A percentile compares a stretch with the other conserved stretches of the same genome.
phyloP scores from a whole-genome alignment of 2,329 filamentous ascomycete genomes.

The Cryoendolithus antarcticus region DNA sequence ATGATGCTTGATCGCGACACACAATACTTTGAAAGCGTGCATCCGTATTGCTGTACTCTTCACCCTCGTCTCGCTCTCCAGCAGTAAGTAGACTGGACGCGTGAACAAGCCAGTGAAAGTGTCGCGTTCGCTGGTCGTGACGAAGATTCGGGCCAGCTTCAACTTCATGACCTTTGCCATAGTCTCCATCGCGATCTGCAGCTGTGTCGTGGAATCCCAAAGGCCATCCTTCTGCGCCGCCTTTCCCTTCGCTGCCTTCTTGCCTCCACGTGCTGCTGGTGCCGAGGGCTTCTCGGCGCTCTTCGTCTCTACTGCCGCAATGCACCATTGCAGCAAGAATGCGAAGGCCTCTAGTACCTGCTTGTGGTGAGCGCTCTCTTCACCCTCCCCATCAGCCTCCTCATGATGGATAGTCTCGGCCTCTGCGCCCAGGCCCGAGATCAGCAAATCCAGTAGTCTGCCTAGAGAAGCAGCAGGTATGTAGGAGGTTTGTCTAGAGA shows the following conservation, averaged over 20 bases:
- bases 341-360: slow-evolving; percentile 85
- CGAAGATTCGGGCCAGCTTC: slow-evolving; percentile 82
- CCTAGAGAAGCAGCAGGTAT: slow-evolving; percentile 73
- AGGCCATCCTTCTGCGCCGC: slow-evolving; percentile 52
- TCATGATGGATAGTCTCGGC: slow-evolving; percentile 77
- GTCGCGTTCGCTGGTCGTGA: slow-evolving; percentile 92
- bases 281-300: slow-evolving; percentile 68
- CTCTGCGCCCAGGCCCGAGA: slow-evolving; percentile 61
- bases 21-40: slow-evolving; percentile 94
- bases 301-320: slow-evolving; percentile 87
- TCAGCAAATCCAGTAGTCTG: slow-evolving; percentile 80
- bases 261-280: slow-evolving; percentile 57
- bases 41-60: slow-evolving; percentile 84
- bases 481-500: slow-evolving; percentile 65
- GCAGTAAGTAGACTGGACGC: slow-evolving; percentile 79
- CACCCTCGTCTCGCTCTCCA: slow-evolving; percentile 86
- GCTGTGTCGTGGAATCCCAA: slow-evolving; percentile 82
- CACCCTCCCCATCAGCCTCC: slow-evolving; percentile 64
- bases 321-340: slow-evolving; percentile 88
- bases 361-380: slow-evolving; percentile 60
- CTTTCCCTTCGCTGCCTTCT: slow-evolving; percentile 62
- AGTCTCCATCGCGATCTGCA: slow-evolving; percentile 76
- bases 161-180: slow-evolving; percentile 95
- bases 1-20: slow-evolving; percentile 93
- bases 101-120: slow-evolving; percentile 90